Evolutionary conservation across 2,329 filamentous ascomycete genomes (phyloP).

Genomic region (Diaporthe velutina): DNA sequence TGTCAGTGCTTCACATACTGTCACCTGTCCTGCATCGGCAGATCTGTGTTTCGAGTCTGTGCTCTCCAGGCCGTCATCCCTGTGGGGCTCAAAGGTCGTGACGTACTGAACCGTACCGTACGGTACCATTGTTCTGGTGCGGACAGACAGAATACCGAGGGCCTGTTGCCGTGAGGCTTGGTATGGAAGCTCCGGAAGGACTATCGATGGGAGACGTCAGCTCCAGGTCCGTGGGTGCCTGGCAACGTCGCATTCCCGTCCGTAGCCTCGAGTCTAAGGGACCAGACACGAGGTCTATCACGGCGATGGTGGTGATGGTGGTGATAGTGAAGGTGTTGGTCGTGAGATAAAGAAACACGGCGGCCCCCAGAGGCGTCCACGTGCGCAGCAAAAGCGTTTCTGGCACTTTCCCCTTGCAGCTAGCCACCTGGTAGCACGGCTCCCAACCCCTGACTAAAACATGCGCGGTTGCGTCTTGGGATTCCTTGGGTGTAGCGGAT

Average conservation of each 20-base stretch:
- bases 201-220: slow-evolving; percentile 26
- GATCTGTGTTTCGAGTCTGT: slow-evolving; percentile 32
- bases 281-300: not conserved
- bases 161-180: not conserved
- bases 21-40: slow-evolving; percentile 24
- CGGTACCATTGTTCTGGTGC: not conserved
- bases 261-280: slow-evolving; percentile 9
- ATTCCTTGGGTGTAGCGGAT: slow-evolving; percentile 18
- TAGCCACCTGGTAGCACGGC: slow-evolving; percentile 21
- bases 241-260: slow-evolving; percentile 13
- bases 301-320: not conserved
- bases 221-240: slow-evolving; percentile 15
- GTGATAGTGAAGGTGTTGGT: not conserved
- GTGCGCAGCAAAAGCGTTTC: slow-evolving; percentile 23
- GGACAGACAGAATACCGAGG: not conserved
- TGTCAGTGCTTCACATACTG: slow-evolving; percentile 28
- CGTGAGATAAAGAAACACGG: not conserved
- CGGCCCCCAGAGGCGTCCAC: slow-evolving; percentile 9
- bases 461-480: slow-evolving; percentile 15
- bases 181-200: slow-evolving; percentile 19
- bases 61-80: slow-evolving; percentile 11
- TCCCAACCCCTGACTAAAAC: slow-evolving; percentile 32
- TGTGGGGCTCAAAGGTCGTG: slow-evolving; percentile 14
- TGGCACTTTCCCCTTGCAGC: slow-evolving; percentile 28
- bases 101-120: not conserved